Evolutionary conservation across 306 rosid genomes (phyloP).

Genomic region (Gastrolobium bilobum): DNA sequence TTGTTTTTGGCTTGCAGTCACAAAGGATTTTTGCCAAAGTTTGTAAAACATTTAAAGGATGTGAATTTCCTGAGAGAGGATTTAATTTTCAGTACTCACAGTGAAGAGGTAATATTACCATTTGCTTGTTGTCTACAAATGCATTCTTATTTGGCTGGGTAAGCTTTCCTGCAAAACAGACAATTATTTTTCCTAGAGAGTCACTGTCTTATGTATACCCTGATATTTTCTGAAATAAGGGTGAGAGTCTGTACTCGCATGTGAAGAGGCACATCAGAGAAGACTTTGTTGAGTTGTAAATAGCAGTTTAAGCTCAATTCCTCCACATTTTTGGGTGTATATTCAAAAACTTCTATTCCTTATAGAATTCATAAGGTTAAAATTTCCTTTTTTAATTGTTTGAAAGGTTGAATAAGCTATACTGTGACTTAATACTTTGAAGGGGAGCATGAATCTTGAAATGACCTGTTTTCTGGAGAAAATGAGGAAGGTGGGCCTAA

Average conservation of each 20-base stretch:
- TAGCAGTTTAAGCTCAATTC: neutral
- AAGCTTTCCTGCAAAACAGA: too few relatives aligned
- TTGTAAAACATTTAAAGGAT: slow-evolving; percentile 70
- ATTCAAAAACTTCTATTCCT: neutral
- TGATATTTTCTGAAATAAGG: too few relatives aligned
- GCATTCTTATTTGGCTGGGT: slow-evolving; percentile 8
- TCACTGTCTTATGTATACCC: too few relatives aligned
- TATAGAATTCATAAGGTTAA: neutral
- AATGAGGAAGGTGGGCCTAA: too few relatives aligned
- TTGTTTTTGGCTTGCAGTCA: slow-evolving; percentile 62
- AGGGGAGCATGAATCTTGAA: too few relatives aligned
- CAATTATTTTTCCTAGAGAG: too few relatives aligned
- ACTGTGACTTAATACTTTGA: too few relatives aligned
- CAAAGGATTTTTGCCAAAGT: slow-evolving; percentile 71
- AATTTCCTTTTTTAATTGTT: neutral
- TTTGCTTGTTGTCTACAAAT: slow-evolving; percentile 13
- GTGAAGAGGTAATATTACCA: slow-evolving; percentile 68
- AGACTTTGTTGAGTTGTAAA: neutral
- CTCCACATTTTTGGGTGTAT: neutral
- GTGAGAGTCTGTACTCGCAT: too few relatives aligned
- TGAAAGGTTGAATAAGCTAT: neutral
- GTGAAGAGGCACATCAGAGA: neutral
- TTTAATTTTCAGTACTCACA: slow-evolving; percentile 73
- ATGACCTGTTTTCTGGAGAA: too few relatives aligned
- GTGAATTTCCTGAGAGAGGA: slow-evolving; percentile 79